Evolutionary conservation across 1,139 yeast genomes (phyloP).

Genomic region (Tardiomyces depauwii): DNA sequence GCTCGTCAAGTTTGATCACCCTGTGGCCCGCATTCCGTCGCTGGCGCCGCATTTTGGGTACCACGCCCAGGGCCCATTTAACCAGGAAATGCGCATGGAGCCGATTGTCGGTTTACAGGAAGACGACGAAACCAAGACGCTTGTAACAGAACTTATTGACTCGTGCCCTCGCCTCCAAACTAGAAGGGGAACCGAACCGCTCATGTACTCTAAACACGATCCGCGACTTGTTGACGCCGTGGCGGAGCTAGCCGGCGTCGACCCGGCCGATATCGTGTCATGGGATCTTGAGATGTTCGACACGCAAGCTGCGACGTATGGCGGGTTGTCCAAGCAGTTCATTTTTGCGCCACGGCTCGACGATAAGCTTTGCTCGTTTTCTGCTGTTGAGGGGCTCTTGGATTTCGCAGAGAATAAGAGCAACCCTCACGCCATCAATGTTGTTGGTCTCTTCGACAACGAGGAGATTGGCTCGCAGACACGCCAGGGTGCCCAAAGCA

Average conservation of each 20-base stretch:
- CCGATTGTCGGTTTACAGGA: conserved; percentile 59
- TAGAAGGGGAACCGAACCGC: conserved; percentile 21
- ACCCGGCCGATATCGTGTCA: conserved; percentile 52
- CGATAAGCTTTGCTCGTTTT: conserved; percentile 74
- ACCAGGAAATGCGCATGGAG: conserved; percentile 68
- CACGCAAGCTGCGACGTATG: conserved; percentile 65
- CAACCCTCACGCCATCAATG: conserved; percentile 48
- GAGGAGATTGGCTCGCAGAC: conserved; percentile 86
- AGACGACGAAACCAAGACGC: background rate
- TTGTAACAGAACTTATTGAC: background rate
- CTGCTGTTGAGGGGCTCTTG: conserved; percentile 55
- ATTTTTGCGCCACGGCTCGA: conserved; percentile 82
- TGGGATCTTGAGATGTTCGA: conserved; percentile 74
- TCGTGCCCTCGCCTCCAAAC: background rate
- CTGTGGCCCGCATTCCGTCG: conserved; percentile 78
- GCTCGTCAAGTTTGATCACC: conserved; percentile 63
- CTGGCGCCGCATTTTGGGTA: conserved; percentile 82
- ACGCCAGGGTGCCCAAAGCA: conserved; percentile 90
- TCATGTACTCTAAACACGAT: conserved; percentile 57
- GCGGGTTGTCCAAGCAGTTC: conserved; percentile 78
- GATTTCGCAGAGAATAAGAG: conserved; percentile 23
- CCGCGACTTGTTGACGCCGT: conserved; percentile 55
- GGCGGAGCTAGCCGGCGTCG: conserved; percentile 47
- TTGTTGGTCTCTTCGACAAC: conserved; percentile 78
- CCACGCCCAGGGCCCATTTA: conserved; percentile 61